These are phyloP conservation scores for Oryza australiensis DNA, from an alignment of 176 grass and related monocot species.

Conservation along the genomic window DNA sequence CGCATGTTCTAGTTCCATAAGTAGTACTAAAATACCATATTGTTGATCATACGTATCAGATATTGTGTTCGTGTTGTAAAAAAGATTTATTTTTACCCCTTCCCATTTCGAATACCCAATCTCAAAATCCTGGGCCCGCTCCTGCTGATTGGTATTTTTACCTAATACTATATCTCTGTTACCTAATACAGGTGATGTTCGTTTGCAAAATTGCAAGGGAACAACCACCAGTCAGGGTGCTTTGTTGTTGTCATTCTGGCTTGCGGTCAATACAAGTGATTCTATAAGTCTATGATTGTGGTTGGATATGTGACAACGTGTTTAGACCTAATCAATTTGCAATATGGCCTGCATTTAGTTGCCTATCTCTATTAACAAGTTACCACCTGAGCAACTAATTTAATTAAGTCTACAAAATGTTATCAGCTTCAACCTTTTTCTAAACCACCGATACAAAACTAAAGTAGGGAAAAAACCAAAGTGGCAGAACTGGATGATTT, in stretches of 20 bases:
- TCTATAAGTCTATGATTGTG: not conserved
- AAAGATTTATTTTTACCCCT: no score
- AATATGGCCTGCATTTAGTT: constrained; percentile 1
- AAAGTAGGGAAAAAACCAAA: not conserved
- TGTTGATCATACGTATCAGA: no score
- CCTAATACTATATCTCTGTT: no score
- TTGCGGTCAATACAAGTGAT: constrained; percentile 6
- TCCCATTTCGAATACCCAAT: no score
- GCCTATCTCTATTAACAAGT: not conserved
- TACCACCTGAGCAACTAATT: not conserved
- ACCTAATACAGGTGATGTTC: no score
- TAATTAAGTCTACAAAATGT: not conserved
- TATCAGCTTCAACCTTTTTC: no score
- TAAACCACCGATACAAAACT: not conserved
- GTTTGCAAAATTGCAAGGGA: no score
- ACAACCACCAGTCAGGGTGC: not conserved
- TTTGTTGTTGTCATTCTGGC: constrained; percentile 5
- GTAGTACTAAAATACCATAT: no score
- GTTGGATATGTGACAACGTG: not conserved
- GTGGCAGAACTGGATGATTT: not conserved
- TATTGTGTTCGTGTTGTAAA: no score
- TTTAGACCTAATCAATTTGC: constrained; percentile 10
- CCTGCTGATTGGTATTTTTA: no score
- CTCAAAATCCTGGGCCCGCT: no score
- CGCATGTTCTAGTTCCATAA: no score